A percentile compares a stretch with the other conserved stretches of the same genome.
phyloP scores from a whole-genome alignment of 345 rosid genomes.

The Brassica napus region DNA sequence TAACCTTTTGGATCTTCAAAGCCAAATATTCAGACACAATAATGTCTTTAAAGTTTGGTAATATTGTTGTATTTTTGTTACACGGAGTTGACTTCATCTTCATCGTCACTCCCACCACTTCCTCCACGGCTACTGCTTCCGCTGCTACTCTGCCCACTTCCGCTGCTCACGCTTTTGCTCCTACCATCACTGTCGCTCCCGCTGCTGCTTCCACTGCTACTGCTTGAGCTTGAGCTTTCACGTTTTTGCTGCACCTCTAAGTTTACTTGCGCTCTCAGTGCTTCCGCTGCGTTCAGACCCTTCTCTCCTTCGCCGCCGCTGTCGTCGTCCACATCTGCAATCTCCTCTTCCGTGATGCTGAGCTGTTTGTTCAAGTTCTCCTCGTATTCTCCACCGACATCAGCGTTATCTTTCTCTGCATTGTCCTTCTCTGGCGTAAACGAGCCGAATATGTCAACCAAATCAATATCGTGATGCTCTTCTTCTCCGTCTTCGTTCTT shows the following conservation, averaged over 20 bases:
- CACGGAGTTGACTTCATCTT: slow-evolving; percentile 65
- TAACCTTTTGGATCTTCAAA: slow-evolving; percentile 20
- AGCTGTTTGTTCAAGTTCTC: slow-evolving; percentile 26
- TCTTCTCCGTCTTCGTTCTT: slow-evolving; percentile 57
- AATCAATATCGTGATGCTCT: slow-evolving; percentile 63
- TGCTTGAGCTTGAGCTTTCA: slow-evolving; percentile 63
- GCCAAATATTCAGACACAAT: slow-evolving; percentile 17
- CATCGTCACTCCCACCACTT: slow-evolving; percentile 51
- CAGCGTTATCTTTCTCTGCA: slow-evolving; percentile 37
- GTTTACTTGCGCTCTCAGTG: slow-evolving; percentile 82
- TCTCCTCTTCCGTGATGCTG: slow-evolving; percentile 55
- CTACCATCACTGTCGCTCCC: slow-evolving; percentile 63
- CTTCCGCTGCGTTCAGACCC: slow-evolving; percentile 92
- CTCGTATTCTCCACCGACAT: slow-evolving; percentile 36
- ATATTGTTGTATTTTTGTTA: slow-evolving; percentile 29
- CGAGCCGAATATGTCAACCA: slow-evolving; percentile 67
- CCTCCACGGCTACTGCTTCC: slow-evolving; percentile 41
- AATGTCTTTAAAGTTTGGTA: background rate
- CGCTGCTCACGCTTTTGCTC: slow-evolving; percentile 51
- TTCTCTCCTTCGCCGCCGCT: slow-evolving; percentile 48
- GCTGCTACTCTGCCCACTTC: slow-evolving; percentile 52
- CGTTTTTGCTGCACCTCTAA: slow-evolving; percentile 44
- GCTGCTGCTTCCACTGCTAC: slow-evolving; percentile 73
- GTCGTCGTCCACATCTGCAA: slow-evolving; percentile 87
- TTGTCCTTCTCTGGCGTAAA: slow-evolving; percentile 51